Conservation (phyloP, 2,329 filamentous ascomycete genomes). For the Aureobasidium sp. region DNA sequence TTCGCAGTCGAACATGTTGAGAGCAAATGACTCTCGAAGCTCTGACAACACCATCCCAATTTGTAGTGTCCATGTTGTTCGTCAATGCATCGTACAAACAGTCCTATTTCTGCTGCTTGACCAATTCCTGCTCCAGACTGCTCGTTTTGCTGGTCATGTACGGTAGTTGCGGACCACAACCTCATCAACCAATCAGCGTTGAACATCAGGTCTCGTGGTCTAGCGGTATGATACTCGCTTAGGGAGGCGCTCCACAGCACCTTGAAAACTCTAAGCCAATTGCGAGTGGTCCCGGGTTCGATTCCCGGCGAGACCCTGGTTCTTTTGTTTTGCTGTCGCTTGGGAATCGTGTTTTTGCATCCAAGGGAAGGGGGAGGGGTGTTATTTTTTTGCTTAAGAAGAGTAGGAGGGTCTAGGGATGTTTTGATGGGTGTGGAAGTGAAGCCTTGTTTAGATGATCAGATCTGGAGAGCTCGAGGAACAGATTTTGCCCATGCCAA, state of each 20-base stretch:
- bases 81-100: background rate
- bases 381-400: too few relatives aligned
- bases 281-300: conserved; percentile 9
- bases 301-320: background rate
- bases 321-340: background rate
- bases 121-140: background rate
- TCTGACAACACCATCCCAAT: background rate
- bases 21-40: too few relatives aligned
- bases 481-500: too few relatives aligned
- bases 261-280: conserved; percentile 10
- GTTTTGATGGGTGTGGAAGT: background rate
- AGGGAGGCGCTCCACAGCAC: background rate
- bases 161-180: too few relatives aligned
- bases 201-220: background rate
- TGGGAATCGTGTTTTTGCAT: background rate
- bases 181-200: conserved; percentile 2
- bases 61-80: too few relatives aligned
- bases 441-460: background rate
- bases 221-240: conserved; percentile 11
- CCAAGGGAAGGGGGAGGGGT: background rate
- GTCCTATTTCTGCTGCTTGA: background rate
- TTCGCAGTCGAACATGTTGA: too few relatives aligned
- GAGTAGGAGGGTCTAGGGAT: too few relatives aligned
- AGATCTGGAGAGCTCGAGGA: too few relatives aligned
- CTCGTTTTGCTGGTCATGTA: background rate